These are phyloP conservation scores for Aspergillus bertholletiae DNA, from an alignment of 495 filamentous ascomycete species.

Conservation along the genomic window DNA sequence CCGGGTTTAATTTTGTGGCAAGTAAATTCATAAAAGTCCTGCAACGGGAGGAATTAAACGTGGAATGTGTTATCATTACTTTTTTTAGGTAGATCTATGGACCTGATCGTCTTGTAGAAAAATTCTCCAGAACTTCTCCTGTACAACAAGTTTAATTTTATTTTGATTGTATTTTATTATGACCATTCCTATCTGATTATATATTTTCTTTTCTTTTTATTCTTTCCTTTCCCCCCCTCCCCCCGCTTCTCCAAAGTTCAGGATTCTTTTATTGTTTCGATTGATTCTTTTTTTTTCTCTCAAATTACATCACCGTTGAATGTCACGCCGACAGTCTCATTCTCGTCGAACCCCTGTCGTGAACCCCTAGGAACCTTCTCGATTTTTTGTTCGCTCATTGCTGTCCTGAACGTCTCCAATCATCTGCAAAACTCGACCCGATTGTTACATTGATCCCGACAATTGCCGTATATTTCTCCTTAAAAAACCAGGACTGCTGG, in stretches of 20 bases:
- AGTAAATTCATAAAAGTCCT: too few species aligned
- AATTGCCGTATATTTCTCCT: background rate
- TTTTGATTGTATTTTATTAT: background rate
- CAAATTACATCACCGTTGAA: background rate
- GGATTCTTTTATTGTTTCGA: background rate
- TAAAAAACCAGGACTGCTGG: background rate
- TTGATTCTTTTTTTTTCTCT: background rate
- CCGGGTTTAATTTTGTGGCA: background rate
- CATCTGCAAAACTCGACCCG: background rate
- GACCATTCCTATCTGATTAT: background rate
- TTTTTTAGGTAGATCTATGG: background rate
- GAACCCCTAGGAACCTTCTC: slow-evolving; percentile 1
- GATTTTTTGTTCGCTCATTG: slow-evolving; percentile 6
- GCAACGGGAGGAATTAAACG: background rate
- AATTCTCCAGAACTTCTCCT: too few species aligned
- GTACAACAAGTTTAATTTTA: too few species aligned
- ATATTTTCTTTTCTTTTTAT: background rate
- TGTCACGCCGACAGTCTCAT: background rate
- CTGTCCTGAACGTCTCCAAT: background rate
- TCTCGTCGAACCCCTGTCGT: background rate
- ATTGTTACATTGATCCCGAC: background rate
- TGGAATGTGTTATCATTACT: background rate
- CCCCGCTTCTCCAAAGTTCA: too few species aligned
- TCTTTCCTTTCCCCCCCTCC: too few species aligned
- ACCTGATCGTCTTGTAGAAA: background rate